Percentiles rank a stretch among this genome's conserved stretches.
Conservation (phyloP, 2,329 filamentous ascomycete genomes). For the Alternaria consortialis region DNA sequence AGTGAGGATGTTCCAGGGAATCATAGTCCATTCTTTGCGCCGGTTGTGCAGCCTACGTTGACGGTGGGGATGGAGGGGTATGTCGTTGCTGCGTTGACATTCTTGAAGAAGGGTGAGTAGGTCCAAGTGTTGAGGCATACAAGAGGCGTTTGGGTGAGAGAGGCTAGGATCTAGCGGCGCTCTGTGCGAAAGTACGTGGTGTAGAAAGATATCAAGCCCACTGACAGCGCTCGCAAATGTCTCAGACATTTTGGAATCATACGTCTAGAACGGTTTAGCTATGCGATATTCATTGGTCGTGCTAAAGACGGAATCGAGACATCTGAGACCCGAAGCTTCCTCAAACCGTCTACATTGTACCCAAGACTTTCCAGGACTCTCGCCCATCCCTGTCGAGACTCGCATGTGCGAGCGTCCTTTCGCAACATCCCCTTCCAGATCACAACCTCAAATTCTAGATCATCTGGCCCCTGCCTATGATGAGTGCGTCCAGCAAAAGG, state of each 20-base stretch:
- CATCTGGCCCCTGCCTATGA: no score
- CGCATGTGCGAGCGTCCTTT: not conserved
- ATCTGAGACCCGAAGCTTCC: not conserved
- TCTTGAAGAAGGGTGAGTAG: conserved; percentile 41
- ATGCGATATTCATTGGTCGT: not conserved
- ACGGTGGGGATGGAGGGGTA: conserved; percentile 61
- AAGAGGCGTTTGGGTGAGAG: not conserved
- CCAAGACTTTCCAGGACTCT: not conserved
- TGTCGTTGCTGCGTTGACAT: conserved; percentile 61
- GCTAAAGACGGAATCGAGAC: not conserved
- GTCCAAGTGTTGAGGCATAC: no score
- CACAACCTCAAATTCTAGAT: not conserved
- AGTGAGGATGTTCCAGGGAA: conserved; percentile 64
- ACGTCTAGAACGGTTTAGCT: not conserved
- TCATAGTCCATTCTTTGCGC: conserved; percentile 67
- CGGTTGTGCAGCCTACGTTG: conserved; percentile 67
- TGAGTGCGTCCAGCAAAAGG: not conserved
- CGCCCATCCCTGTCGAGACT: no score
- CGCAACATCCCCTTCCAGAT: not conserved
- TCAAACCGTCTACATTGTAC: not conserved
- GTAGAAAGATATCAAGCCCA: not conserved
- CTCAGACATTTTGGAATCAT: not conserved
- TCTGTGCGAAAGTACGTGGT: not conserved
- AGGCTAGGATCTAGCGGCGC: not conserved
- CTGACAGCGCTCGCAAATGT: not conserved